These are phyloP conservation scores for Cystoisospora suis DNA, from an alignment of 169 alveolate genomes.

Conservation along the genomic window DNA sequence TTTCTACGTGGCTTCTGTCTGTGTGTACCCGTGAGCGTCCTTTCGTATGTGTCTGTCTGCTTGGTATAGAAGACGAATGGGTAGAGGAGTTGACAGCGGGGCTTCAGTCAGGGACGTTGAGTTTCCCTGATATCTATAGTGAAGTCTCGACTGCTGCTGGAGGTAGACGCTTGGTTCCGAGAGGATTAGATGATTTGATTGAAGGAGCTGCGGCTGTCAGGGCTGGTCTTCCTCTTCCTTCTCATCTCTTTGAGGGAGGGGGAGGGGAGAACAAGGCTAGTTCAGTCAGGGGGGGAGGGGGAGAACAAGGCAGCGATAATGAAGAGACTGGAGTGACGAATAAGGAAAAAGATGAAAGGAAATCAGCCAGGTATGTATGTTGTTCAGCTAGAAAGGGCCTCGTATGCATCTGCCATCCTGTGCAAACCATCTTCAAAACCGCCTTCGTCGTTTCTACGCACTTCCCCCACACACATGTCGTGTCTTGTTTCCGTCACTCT, in stretches of 20 bases:
- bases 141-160: conserved; percentile 13
- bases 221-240: conserved; percentile 21
- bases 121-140: not conserved
- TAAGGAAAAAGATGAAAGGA: too few relatives aligned
- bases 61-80: conserved; percentile 7
- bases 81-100: conserved; percentile 1
- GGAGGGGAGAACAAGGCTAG: not conserved
- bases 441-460: too few relatives aligned
- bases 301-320: too few relatives aligned
- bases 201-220: conserved; percentile 34
- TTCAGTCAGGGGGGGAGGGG: too few relatives aligned
- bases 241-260: not conserved
- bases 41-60: not conserved
- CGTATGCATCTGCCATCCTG: too few relatives aligned
- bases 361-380: too few relatives aligned
- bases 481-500: too few relatives aligned
- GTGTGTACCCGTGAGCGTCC: not conserved
- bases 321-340: too few relatives aligned
- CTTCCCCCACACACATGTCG: too few relatives aligned
- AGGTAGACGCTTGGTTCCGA: not conserved
- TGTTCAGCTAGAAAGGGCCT: too few relatives aligned
- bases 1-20: not conserved
- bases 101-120: not conserved
- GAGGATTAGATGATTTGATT: not conserved
- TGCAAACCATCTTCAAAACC: too few relatives aligned